These are phyloP conservation scores for Tolypocladium guangdongense DNA, from an alignment of 2,329 filamentous ascomycete genomes.

Conservation along the genomic window DNA sequence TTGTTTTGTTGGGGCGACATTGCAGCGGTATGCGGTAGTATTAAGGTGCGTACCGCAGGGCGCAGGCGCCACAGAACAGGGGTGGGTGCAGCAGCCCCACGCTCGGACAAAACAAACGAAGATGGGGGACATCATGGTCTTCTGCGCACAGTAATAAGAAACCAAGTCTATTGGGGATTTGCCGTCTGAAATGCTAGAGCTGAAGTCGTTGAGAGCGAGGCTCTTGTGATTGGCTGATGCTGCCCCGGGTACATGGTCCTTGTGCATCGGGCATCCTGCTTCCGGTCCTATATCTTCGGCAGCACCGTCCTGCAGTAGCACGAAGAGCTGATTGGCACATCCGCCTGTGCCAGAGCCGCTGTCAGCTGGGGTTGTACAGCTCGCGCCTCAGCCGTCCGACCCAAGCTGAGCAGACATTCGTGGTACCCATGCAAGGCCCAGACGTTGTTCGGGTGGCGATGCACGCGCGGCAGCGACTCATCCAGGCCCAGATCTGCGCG, in stretches of 20 bases:
- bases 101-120: too few relatives aligned
- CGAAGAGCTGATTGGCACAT: constrained; percentile 40
- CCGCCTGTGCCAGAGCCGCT: constrained; percentile 42
- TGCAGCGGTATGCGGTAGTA: background rate
- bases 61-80: background rate
- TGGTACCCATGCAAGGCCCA: constrained; percentile 66
- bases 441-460: constrained; percentile 61
- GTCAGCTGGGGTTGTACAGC: constrained; percentile 31
- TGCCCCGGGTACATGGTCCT: background rate
- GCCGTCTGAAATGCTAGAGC: background rate
- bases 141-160: background rate
- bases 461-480: constrained; percentile 48
- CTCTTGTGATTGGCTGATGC: background rate
- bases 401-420: constrained; percentile 50
- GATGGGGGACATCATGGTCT: background rate
- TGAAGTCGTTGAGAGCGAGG: too few relatives aligned
- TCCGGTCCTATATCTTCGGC: constrained; percentile 9
- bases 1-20: background rate
- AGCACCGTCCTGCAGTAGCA: constrained; percentile 15
- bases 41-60: background rate
- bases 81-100: too few relatives aligned
- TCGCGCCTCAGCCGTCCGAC: constrained; percentile 28
- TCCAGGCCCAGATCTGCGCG: constrained; percentile 49
- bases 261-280: background rate
- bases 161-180: background rate